Evolutionary conservation across 1,284 basidiomycete species (phyloP).

Genomic region (Marasmius sp.): DNA sequence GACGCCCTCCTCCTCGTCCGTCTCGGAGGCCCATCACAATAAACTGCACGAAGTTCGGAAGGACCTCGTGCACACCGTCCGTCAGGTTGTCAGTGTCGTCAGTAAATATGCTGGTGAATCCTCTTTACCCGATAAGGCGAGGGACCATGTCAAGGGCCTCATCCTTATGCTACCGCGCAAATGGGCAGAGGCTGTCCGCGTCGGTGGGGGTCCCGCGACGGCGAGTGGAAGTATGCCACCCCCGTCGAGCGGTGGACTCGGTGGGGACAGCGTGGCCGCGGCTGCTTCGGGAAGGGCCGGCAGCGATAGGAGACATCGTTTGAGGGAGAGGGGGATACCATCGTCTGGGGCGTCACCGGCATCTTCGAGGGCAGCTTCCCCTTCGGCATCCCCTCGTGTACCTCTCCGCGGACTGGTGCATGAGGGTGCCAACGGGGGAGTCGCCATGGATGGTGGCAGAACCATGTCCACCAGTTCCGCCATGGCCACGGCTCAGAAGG

Average conservation of each 20-base stretch:
- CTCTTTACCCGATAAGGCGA: constrained; percentile 83
- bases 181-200: constrained; percentile 57
- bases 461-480: constrained; percentile 52
- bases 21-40: constrained; percentile 48
- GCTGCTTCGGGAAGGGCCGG: constrained; percentile 37
- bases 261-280: constrained; percentile 31
- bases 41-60: constrained; percentile 73
- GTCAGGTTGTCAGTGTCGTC: constrained; percentile 87
- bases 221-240: constrained; percentile 17
- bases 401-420: background rate
- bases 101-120: constrained; percentile 83
- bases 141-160: constrained; percentile 74
- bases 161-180: constrained; percentile 81
- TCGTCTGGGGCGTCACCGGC: constrained; percentile 8
- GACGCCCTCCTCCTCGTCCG: constrained; percentile 26
- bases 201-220: constrained; percentile 6
- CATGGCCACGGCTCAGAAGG: constrained; percentile 74
- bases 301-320: constrained; percentile 13
- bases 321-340: constrained; percentile 9
- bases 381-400: constrained; percentile 25
- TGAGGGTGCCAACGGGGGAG: background rate
- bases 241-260: background rate
- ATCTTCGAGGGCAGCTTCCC: constrained; percentile 30
- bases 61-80: constrained; percentile 84
- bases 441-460: background rate